Evolutionary conservation across 2,329 filamentous ascomycete species (phyloP).

Genomic region (Sporothrix phasma): DNA sequence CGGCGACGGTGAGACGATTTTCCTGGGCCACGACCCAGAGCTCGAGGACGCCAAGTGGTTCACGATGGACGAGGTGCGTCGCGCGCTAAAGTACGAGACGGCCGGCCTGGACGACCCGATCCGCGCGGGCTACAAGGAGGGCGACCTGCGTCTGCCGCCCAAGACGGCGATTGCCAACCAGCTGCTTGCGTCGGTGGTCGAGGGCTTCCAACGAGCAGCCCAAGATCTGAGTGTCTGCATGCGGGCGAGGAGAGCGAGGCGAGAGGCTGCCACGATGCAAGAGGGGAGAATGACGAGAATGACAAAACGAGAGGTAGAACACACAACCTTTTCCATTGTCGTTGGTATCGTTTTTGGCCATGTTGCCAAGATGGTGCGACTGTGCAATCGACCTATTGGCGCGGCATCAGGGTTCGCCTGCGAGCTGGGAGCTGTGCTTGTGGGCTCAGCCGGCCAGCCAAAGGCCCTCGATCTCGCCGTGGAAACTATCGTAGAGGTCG

Average conservation of each 20-base stretch:
- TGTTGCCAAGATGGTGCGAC: too few species aligned
- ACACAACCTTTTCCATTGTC: too few species aligned
- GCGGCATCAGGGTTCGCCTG: too few species aligned
- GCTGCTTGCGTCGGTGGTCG: slow-evolving; percentile 67
- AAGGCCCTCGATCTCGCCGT: not conserved
- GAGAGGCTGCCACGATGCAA: not conserved
- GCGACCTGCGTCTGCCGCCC: slow-evolving; percentile 69
- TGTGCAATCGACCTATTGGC: too few species aligned
- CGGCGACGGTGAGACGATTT: slow-evolving; percentile 63
- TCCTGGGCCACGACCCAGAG: slow-evolving; percentile 81
- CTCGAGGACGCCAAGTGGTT: slow-evolving; percentile 88
- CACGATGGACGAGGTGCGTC: slow-evolving; percentile 64
- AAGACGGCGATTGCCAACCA: slow-evolving; percentile 87
- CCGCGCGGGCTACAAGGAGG: slow-evolving; percentile 61
- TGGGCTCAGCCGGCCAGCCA: not conserved
- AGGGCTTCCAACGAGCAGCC: slow-evolving; percentile 55
- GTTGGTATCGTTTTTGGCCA: too few species aligned
- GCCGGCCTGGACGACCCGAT: slow-evolving; percentile 56
- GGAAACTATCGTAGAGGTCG: not conserved
- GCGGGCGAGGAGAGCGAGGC: too few species aligned
- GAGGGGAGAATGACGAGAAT: not conserved
- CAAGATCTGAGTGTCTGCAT: slow-evolving; percentile 42
- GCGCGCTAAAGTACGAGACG: slow-evolving; percentile 59
- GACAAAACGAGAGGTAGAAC: too few species aligned
- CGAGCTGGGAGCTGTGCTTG: slow-evolving; percentile 14